Percentiles rank a stretch among this genome's conserved stretches.
These are phyloP conservation scores for Botryotinia globosa DNA, from an alignment of 2,329 filamentous ascomycete genomes.

Conservation along the genomic window DNA sequence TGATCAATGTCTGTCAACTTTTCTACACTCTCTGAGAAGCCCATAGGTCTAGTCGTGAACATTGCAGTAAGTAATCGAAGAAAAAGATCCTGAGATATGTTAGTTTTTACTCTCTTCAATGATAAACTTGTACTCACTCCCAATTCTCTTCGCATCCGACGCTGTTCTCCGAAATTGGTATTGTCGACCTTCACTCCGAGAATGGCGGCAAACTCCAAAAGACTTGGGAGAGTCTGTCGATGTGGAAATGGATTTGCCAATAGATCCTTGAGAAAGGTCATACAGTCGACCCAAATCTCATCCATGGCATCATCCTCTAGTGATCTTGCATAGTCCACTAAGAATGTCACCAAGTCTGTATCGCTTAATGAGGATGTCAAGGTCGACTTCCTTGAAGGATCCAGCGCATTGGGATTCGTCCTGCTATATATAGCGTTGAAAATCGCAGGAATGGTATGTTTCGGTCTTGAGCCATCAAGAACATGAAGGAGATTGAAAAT, in stretches of 20 bases:
- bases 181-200: conserved; percentile 96
- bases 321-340: conserved; percentile 85
- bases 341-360: conserved; percentile 78
- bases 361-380: conserved; percentile 83
- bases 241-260: conserved; percentile 93
- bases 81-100: conserved; percentile 69
- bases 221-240: conserved; percentile 78
- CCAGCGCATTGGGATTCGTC: conserved; percentile 78
- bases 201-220: conserved; percentile 86
- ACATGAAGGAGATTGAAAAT: conserved; percentile 87
- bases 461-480: conserved; percentile 84
- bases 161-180: conserved; percentile 93
- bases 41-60: conserved; percentile 83
- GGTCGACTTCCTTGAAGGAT: conserved; percentile 78
- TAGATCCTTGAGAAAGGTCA: conserved; percentile 84
- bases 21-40: conserved; percentile 58
- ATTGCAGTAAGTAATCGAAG: conserved; percentile 85
- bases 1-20: conserved; percentile 41
- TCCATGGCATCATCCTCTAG: conserved; percentile 97
- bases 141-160: conserved; percentile 85
- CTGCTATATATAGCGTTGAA: conserved; percentile 97
- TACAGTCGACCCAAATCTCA: conserved; percentile 96
- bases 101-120: background rate
- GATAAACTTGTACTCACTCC: conserved; percentile 58
- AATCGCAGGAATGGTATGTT: conserved; percentile 86